Evolutionary conservation across 129 eudicot genomes (phyloP).

Genomic region (Scalesia atractyloides): DNA sequence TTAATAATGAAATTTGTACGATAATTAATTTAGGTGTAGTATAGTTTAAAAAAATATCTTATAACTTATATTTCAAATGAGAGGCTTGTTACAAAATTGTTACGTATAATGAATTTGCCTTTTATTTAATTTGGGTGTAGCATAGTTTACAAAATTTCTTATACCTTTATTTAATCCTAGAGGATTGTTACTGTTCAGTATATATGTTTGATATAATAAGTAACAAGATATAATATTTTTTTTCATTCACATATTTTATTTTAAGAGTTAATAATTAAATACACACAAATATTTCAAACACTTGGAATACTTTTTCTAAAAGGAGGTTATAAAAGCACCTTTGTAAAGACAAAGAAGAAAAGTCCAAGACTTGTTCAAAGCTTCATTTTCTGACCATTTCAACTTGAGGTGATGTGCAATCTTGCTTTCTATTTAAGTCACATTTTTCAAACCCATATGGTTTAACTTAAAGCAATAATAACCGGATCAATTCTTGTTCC

Average conservation of each 20-base stretch:
- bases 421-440: slow-evolving; percentile 18
- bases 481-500: slow-evolving; percentile 1
- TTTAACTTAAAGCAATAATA: slow-evolving; percentile 14
- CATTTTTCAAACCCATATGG: slow-evolving; percentile 24
- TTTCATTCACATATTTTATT: background rate
- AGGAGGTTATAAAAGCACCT: slow-evolving; percentile 21
- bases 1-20: background rate
- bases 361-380: slow-evolving; percentile 32
- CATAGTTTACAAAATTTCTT: background rate
- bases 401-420: slow-evolving; percentile 27
- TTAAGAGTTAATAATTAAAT: background rate
- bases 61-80: too few species aligned
- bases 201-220: background rate
- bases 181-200: background rate
- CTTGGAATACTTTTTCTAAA: background rate
- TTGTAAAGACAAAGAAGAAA: slow-evolving; percentile 7
- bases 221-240: background rate
- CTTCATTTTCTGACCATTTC: slow-evolving; percentile 23
- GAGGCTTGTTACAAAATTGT: too few species aligned
- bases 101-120: too few species aligned
- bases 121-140: background rate
- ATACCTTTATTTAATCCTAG: background rate
- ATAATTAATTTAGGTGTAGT: background rate
- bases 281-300: background rate
- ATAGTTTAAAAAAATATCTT: too few species aligned